phyloP scores from a whole-genome alignment of 2,329 filamentous ascomycete species.

The Diaporthe sp. region DNA sequence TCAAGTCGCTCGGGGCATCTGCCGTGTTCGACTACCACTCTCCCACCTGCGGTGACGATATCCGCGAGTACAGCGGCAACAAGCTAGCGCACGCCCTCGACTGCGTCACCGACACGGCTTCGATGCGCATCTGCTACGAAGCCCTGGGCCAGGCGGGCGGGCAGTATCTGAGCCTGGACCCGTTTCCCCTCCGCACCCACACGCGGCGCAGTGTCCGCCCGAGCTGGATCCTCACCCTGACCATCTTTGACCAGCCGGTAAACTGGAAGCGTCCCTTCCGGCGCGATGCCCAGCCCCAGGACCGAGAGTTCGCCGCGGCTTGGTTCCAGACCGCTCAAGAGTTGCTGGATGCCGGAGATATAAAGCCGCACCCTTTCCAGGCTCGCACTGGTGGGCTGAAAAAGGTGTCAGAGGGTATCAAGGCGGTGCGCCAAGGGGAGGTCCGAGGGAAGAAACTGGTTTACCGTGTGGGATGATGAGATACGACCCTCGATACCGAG shows the following conservation, averaged over 20 bases:
- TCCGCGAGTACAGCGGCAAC: constrained; percentile 53
- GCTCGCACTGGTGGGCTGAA: constrained; percentile 12
- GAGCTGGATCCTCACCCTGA: neutral
- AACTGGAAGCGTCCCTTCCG: constrained; percentile 6
- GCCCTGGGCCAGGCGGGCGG: constrained; percentile 51
- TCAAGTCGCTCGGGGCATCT: constrained; percentile 54
- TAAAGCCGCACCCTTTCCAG: constrained; percentile 30
- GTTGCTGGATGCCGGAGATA: constrained; percentile 14
- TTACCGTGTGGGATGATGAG: neutral
- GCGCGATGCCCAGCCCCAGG: neutral
- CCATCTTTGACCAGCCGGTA: constrained; percentile 11
- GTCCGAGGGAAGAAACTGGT: constrained; percentile 30
- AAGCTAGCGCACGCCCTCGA: constrained; percentile 54
- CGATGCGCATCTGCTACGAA: constrained; percentile 52
- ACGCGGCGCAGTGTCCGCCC: neutral
- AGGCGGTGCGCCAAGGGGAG: constrained; percentile 4
- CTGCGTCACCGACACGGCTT: constrained; percentile 49
- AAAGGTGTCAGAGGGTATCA: constrained; percentile 10
- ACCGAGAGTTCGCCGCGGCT: neutral
- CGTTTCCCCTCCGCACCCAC: neutral
- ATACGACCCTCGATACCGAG: neutral
- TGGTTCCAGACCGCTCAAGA: neutral
- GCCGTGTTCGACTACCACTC: constrained; percentile 54
- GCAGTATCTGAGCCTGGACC: constrained; percentile 38
- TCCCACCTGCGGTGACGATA: constrained; percentile 44